Evolutionary conservation across 164 flowering plant species (phyloP).

Genomic region (Cinnamomum chago): DNA sequence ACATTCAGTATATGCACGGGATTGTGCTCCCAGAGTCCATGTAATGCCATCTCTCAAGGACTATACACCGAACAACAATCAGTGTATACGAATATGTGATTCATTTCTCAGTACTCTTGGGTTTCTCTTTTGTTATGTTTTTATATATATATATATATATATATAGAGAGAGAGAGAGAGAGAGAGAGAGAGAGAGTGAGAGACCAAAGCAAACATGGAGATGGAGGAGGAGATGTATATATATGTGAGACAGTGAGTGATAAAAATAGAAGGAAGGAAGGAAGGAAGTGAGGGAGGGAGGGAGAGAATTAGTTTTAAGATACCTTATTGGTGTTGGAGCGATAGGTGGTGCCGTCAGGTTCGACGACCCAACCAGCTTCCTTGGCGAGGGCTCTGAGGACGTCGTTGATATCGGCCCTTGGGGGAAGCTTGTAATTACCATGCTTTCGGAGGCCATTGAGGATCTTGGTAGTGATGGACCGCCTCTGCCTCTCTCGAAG

Average conservation of each 20-base stretch:
- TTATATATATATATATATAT: too few relatives aligned
- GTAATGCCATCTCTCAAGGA: neutral
- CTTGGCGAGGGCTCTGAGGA: conserved; percentile 41
- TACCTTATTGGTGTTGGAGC: conserved; percentile 6
- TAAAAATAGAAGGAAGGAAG: too few relatives aligned
- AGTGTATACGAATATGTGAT: neutral
- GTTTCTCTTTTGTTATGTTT: too few relatives aligned
- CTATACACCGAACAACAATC: neutral
- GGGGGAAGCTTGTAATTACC: conserved; percentile 49
- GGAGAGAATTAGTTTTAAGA: too few relatives aligned
- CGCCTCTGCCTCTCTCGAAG: conserved; percentile 52
- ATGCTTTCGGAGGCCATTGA: conserved; percentile 46
- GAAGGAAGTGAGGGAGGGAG: too few relatives aligned
- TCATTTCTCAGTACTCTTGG: too few relatives aligned
- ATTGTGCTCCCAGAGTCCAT: neutral
- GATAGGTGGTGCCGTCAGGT: conserved; percentile 61
- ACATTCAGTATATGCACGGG: neutral
- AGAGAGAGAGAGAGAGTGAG: neutral
- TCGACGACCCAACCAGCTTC: conserved; percentile 61
- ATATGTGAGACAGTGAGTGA: too few relatives aligned
- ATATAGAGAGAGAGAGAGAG: too few relatives aligned
- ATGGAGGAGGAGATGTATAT: too few relatives aligned
- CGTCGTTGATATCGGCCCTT: conserved; percentile 57
- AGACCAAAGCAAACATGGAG: too few relatives aligned
- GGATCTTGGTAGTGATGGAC: conserved; percentile 49